A percentile compares a stretch with the other conserved stretches of the same genome.
Conservation (phyloP, 2,329 filamentous ascomycete species). For the Xylaria sp. region DNA sequence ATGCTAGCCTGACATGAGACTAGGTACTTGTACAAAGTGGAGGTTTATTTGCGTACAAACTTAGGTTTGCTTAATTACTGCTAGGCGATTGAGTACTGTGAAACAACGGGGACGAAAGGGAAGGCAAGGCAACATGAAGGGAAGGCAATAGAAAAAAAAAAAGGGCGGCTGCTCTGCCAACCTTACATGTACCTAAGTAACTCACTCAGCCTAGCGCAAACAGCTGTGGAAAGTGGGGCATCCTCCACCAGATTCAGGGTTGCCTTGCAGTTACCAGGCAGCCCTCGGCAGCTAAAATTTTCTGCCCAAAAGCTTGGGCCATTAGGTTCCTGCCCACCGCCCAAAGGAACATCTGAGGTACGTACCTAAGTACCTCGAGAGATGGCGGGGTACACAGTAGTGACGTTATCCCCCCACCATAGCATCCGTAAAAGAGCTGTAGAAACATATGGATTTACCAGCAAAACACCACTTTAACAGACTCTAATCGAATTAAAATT, state of each 20-base stretch:
- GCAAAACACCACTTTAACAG: neutral
- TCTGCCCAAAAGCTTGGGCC: constrained; percentile 36
- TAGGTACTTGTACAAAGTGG: neutral
- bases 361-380: constrained; percentile 16
- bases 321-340: constrained; percentile 23
- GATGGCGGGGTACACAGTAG: constrained; percentile 35
- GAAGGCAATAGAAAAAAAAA: neutral
- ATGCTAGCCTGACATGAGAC: neutral
- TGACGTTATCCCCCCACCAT: constrained; percentile 38
- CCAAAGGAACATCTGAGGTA: neutral
- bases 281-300: constrained; percentile 27
- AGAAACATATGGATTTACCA: constrained; percentile 19
- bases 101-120: neutral
- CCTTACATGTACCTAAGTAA: neutral
- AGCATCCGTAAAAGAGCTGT: constrained; percentile 23
- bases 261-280: constrained; percentile 35
- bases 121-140: neutral
- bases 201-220: neutral
- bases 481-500: neutral
- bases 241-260: constrained; percentile 18
- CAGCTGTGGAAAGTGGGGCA: neutral
- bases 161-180: constrained; percentile 21
- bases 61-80: neutral
- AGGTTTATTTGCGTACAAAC: neutral
- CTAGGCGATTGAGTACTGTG: neutral